A percentile compares a stretch with the other conserved stretches of the same genome.
These are phyloP conservation scores for Acarospora socialis DNA, from an alignment of 2,329 filamentous ascomycete genomes.

Conservation along the genomic window DNA sequence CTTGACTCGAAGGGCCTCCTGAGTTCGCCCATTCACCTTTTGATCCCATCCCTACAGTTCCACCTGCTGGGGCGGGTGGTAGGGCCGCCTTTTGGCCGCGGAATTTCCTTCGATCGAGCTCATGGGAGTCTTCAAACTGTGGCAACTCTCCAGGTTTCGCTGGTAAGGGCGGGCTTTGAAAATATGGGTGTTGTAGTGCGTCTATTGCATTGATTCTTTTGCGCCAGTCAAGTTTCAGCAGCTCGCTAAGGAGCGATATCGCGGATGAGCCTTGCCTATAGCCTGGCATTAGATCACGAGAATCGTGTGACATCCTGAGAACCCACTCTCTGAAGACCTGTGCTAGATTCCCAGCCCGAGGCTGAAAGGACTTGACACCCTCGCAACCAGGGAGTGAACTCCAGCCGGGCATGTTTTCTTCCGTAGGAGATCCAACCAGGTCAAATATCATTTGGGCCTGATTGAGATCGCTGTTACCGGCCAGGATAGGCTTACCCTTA, in stretches of 20 bases:
- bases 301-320: neutral
- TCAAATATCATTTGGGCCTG: conserved; percentile 92
- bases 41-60: conserved; percentile 63
- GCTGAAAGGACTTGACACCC: conserved; percentile 48
- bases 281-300: conserved; percentile 1
- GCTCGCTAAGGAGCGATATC: conserved; percentile 64
- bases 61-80: conserved; percentile 82
- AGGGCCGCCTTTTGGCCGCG: conserved; percentile 71
- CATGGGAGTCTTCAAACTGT: conserved; percentile 84
- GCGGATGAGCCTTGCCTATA: conserved; percentile 56
- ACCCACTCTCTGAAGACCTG: conserved; percentile 60
- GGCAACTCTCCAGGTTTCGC: conserved; percentile 78
- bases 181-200: conserved; percentile 84
- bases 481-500: conserved; percentile 77
- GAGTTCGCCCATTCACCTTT: conserved; percentile 41
- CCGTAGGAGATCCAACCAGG: conserved; percentile 75
- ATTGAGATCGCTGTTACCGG: conserved; percentile 75
- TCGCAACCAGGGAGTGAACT: conserved; percentile 68
- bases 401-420: conserved; percentile 90
- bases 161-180: conserved; percentile 63
- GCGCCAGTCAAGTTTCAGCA: conserved; percentile 80
- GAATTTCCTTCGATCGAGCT: conserved; percentile 85
- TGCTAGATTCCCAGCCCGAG: conserved; percentile 50
- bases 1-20: conserved; percentile 31
- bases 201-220: conserved; percentile 85